Evolutionary conservation across 225 moss, liverwort and hornwort genomes (phyloP).

Genomic region (Physcomitrium patens): DNA sequence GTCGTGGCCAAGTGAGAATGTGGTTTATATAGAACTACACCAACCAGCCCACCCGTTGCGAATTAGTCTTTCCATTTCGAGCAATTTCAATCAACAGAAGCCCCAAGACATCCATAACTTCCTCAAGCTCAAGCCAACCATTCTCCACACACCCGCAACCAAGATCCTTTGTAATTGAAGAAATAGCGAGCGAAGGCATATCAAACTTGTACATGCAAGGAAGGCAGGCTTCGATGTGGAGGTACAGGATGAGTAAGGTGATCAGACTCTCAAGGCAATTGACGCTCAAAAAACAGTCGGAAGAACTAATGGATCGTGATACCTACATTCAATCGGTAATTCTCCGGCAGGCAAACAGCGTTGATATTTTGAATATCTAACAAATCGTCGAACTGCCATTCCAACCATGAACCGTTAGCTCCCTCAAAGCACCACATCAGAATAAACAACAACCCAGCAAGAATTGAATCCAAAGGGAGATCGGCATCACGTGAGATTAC

Average conservation of each 20-base stretch:
- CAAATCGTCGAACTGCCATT: slow-evolving; percentile 81
- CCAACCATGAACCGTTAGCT: slow-evolving; percentile 11
- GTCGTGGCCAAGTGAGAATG: slow-evolving; percentile 92
- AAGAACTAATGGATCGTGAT: neutral
- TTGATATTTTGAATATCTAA: slow-evolving; percentile 92
- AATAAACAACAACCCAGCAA: neutral
- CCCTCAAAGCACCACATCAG: neutral
- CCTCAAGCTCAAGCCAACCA: neutral
- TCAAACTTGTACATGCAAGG: neutral
- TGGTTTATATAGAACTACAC: slow-evolving; percentile 72
- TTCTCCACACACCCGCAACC: neutral
- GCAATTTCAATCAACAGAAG: slow-evolving; percentile 11
- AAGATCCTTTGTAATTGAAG: neutral
- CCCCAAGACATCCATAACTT: neutral
- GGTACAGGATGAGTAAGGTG: neutral
- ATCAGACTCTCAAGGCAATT: neutral
- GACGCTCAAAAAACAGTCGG: neutral
- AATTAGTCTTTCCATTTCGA: slow-evolving; percentile 19
- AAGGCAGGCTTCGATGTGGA: neutral
- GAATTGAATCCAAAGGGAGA: neutral
- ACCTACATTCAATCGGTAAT: slow-evolving; percentile 81
- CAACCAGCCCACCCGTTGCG: slow-evolving; percentile 29
- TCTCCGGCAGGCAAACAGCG: slow-evolving; percentile 90
- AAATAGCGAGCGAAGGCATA: neutral
- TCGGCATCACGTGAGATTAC: slow-evolving; percentile 37